A percentile compares a stretch with the other conserved stretches of the same genome.
These are phyloP conservation scores for Hirschfeldia incana DNA, from an alignment of 345 rosid genomes.

Conservation along the genomic window DNA sequence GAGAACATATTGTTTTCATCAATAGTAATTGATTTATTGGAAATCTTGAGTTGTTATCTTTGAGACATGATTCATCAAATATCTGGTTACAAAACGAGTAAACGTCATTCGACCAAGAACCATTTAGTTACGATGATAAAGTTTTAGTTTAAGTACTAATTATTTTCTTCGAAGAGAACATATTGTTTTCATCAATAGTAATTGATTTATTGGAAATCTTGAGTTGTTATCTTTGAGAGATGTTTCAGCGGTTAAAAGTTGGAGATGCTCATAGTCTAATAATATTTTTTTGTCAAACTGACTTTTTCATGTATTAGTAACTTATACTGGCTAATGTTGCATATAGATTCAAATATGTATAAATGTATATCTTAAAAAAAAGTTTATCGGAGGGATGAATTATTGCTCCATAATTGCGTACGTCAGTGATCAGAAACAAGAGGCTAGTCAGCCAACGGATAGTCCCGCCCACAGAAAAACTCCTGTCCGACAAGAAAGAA, in stretches of 20 bases:
- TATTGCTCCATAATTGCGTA: neutral
- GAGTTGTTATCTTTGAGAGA: neutral
- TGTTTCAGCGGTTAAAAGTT: neutral
- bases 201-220: neutral
- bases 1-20: neutral
- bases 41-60: neutral
- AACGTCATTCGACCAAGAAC: neutral
- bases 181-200: neutral
- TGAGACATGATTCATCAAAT: neutral
- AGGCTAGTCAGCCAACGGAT: constrained; percentile 16
- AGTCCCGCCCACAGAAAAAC: constrained; percentile 18
- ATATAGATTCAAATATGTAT: neutral
- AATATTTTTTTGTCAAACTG: neutral
- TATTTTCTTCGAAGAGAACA: neutral
- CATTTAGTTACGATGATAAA: neutral
- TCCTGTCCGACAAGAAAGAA: neutral
- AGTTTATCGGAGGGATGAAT: neutral
- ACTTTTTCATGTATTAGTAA: neutral
- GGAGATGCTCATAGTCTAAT: neutral
- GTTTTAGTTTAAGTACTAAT: neutral
- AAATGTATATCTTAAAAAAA: neutral
- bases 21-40: neutral
- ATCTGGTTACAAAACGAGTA: neutral
- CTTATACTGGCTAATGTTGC: neutral
- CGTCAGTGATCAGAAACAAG: constrained; percentile 1